A percentile compares a stretch with the other conserved stretches of the same genome.
These are phyloP conservation scores for Xylaria sp. DNA, from an alignment of 2,329 filamentous ascomycete genomes.

Conservation along the genomic window DNA sequence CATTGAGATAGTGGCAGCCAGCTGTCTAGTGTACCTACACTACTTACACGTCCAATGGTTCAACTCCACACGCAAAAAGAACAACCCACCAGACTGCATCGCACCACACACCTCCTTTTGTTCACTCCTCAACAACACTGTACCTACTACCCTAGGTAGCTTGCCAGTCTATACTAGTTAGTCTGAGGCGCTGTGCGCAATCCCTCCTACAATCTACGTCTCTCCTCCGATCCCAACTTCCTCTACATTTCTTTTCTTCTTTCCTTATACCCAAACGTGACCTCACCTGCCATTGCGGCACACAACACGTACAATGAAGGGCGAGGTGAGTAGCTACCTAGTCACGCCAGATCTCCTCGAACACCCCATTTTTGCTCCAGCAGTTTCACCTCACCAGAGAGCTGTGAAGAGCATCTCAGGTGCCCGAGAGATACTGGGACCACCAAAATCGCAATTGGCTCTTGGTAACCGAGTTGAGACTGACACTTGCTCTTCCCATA, in stretches of 20 bases:
- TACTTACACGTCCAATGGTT: background rate
- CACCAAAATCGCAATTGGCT: background rate
- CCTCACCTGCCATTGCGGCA: conserved; percentile 29
- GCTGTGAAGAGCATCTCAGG: conserved; percentile 1
- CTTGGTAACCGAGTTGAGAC: conserved; percentile 24
- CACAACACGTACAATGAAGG: conserved; percentile 60
- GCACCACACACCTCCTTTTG: conserved; percentile 46
- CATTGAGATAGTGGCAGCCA: conserved; percentile 30
- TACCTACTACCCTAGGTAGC: conserved; percentile 12
- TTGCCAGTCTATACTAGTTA: background rate
- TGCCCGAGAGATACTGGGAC: conserved; percentile 7
- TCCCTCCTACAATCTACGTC: conserved; percentile 19
- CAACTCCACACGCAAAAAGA: conserved; percentile 35
- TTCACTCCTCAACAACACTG: conserved; percentile 34
- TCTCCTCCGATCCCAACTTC: conserved; percentile 26
- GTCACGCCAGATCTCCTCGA: conserved; percentile 30
- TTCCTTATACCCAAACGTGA: conserved; percentile 18
- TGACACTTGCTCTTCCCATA: conserved; percentile 45
- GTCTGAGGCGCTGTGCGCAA: conserved; percentile 45
- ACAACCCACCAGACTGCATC: conserved; percentile 32
- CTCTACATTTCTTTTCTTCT: conserved; percentile 1
- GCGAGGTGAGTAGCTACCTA: conserved; percentile 63
- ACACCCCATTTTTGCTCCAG: conserved; percentile 6
- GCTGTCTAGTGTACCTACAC: conserved; percentile 28
- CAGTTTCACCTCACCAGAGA: background rate